Evolutionary conservation across 2,329 filamentous ascomycete species (phyloP), one percentile per base, ranked within the genome.

Genomic region (Verticillium dahliae): DNA sequence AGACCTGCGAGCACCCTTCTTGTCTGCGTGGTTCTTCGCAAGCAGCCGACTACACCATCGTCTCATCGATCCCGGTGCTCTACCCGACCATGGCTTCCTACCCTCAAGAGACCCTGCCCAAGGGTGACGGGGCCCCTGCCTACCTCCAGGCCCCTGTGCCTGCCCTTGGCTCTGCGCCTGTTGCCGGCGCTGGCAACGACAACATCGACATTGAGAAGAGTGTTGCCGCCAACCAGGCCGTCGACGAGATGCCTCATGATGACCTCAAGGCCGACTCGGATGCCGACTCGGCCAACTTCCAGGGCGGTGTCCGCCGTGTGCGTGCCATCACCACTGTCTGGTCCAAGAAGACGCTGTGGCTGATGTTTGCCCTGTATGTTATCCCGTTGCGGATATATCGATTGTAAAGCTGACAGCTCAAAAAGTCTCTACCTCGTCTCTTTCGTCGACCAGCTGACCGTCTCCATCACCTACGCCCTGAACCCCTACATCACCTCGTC

Each of bases 401-500:
- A 31, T 4, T 31, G 27, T 31, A 10, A 10, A 22, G 1, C 13
- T 4, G 15, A 14, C 2, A n/a, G 1, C 6, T 15, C 22, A 31
- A 31, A 31, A 3, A 78, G 76, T 27, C 69, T 78, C 33, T 79
- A 74, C 65, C 67, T 78, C 33, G 73, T 78, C 57, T 68, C 69
- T 37, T 77, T 78, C 60, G 69, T 74, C 62, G 74, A 76, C 61
- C 67, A 68, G 27, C 68, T 79, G 37, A 65, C 77, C 15, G 66
- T 70, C 13, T 70, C 71, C 37, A 70, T 78, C 60, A 71, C 78
- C 57, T 67, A 78, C 58, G 81, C 84, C 38, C 75, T 90, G 57
- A 81, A 82, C 15, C 81, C 85, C 38, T 90, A 87, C 73, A 84
- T 89, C 35, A 90, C 87, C 1, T 89, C 86, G 62, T 79, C 82